phyloP scores from a whole-genome alignment of 371 early-diverging fungal species.

The Lichtheimia ramosa region DNA sequence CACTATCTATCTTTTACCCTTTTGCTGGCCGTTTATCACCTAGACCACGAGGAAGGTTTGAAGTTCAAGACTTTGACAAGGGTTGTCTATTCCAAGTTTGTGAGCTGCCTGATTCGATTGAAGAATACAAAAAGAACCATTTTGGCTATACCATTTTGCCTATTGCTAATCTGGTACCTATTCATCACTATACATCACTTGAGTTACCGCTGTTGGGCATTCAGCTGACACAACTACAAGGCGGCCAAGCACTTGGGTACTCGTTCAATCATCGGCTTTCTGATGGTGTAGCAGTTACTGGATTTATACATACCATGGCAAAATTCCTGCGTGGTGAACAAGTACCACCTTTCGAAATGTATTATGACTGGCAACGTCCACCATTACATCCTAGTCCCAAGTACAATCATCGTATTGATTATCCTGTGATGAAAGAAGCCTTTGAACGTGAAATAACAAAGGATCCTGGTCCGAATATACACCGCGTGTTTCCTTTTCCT shows the following conservation, averaged over 20 bases:
- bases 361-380: background rate
- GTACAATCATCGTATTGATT: background rate
- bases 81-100: background rate
- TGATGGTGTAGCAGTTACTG: background rate
- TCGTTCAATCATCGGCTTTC: background rate
- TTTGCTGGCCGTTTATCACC: background rate
- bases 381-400: background rate
- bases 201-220: background rate
- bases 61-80: background rate
- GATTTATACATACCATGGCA: background rate
- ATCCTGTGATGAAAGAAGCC: background rate
- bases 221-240: background rate
- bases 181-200: background rate
- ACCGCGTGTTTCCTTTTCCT: background rate
- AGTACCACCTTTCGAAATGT: background rate
- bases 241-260: background rate
- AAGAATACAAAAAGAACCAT: background rate
- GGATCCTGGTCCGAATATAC: background rate
- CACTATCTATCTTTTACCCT: background rate
- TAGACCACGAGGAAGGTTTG: background rate
- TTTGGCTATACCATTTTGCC: background rate
- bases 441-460: no score
- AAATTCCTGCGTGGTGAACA: background rate
- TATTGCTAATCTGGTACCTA: background rate
- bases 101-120: background rate